Percentiles rank a stretch among this genome's conserved stretches.
These are phyloP conservation scores for Hsuehochloa calcarea DNA, from an alignment of 176 grass and related monocot species.

Conservation along the genomic window DNA sequence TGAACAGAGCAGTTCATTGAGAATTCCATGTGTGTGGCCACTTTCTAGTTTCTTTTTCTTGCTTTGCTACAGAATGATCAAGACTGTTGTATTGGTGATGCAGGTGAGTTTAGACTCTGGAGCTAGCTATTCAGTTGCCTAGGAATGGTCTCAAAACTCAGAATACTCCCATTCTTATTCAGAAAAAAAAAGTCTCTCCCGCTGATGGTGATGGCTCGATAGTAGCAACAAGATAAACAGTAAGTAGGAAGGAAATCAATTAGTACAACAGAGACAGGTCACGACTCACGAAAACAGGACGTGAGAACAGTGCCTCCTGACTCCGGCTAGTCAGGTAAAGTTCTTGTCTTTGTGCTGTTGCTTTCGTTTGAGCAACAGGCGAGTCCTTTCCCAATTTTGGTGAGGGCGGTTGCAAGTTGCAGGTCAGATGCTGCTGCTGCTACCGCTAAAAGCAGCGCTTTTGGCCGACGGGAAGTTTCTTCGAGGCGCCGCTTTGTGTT, in stretches of 20 bases:
- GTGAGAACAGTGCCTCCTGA: background rate
- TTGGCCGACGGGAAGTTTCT: background rate
- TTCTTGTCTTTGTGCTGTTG: background rate
- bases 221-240: background rate
- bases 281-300: background rate
- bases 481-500: background rate
- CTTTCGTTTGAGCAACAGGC: background rate
- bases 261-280: background rate
- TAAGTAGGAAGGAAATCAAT: background rate
- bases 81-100: background rate
- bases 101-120: background rate
- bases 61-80: background rate
- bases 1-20: background rate
- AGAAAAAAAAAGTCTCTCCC: background rate
- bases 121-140: background rate
- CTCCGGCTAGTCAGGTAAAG: background rate
- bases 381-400: background rate
- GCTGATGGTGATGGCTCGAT: background rate
- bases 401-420: constrained; percentile 24
- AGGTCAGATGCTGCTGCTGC: background rate
- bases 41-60: background rate
- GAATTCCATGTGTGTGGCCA: background rate
- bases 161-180: background rate
- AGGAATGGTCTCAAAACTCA: background rate
- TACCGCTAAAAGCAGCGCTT: background rate